phyloP scores from a whole-genome alignment of 495 filamentous ascomycete species.

The Neurospora sp. region DNA sequence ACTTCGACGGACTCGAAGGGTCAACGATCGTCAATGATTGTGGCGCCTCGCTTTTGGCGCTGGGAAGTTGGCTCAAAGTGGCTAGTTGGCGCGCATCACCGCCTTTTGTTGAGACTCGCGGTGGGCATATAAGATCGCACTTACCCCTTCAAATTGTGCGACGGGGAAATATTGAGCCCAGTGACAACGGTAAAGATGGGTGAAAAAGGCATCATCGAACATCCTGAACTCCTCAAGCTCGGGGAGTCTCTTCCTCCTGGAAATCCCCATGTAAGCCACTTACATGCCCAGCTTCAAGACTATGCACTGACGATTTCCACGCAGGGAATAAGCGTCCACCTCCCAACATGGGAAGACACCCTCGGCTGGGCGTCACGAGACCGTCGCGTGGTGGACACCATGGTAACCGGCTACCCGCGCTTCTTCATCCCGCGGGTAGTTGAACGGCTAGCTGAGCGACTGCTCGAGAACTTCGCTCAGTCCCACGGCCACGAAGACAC shows the following conservation, averaged over 20 bases:
- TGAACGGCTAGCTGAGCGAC: background rate
- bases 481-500: background rate
- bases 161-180: background rate
- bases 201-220: background rate
- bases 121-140: background rate
- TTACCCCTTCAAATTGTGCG: background rate
- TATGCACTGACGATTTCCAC: background rate
- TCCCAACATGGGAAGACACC: conserved; percentile 19
- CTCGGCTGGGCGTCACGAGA: conserved; percentile 18
- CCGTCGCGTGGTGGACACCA: conserved; percentile 9
- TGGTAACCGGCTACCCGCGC: conserved; percentile 21
- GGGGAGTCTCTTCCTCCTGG: conserved; percentile 8
- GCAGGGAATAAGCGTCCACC: conserved; percentile 20
- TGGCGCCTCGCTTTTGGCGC: background rate
- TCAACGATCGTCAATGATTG: background rate
- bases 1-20: background rate
- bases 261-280: conserved; percentile 10
- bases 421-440: conserved; percentile 15
- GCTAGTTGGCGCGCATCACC: background rate
- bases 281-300: background rate
- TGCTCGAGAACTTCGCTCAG: background rate
- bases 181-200: background rate
- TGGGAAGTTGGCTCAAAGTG: background rate
- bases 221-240: conserved; percentile 5
- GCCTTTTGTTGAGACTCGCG: background rate